These are phyloP conservation scores for Zymoseptoria brevis DNA, from an alignment of 2,329 filamentous ascomycete species.

Conservation along the genomic window DNA sequence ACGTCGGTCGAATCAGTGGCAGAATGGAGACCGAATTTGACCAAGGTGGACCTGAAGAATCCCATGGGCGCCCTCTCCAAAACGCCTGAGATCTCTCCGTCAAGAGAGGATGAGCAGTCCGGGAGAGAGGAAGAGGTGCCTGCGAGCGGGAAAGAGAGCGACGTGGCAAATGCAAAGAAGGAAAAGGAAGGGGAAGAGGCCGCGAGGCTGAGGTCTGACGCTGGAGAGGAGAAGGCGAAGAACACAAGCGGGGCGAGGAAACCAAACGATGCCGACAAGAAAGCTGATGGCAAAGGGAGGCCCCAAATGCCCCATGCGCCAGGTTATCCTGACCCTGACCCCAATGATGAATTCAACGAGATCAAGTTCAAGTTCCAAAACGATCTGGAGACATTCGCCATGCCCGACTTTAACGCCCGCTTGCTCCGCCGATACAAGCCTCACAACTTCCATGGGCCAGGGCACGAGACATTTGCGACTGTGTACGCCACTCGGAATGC, in stretches of 20 bases:
- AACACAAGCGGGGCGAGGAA: background rate
- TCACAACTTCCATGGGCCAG: slow-evolving; percentile 16
- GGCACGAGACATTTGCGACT: slow-evolving; percentile 12
- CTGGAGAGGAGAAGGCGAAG: background rate
- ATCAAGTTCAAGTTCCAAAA: slow-evolving; percentile 11
- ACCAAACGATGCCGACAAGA: background rate
- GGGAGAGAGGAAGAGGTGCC: background rate
- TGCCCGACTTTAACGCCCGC: slow-evolving; percentile 8
- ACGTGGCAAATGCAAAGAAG: background rate
- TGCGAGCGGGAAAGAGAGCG: background rate
- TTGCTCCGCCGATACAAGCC: slow-evolving; percentile 10
- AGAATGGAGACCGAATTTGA: background rate
- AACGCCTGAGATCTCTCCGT: background rate
- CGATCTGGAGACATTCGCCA: slow-evolving; percentile 7
- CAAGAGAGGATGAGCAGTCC: background rate
- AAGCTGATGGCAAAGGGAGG: background rate
- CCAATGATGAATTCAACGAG: slow-evolving; percentile 11
- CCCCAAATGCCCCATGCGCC: background rate
- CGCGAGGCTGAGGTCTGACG: background rate
- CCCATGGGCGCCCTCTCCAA: background rate
- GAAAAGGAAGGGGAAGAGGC: background rate
- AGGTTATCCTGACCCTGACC: background rate
- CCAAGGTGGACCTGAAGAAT: background rate
- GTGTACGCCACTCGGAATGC: slow-evolving; percentile 16
- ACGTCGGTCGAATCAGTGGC: background rate